phyloP scores from a whole-genome alignment of 2,329 filamentous ascomycete genomes.

The Botrytis fabae region DNA sequence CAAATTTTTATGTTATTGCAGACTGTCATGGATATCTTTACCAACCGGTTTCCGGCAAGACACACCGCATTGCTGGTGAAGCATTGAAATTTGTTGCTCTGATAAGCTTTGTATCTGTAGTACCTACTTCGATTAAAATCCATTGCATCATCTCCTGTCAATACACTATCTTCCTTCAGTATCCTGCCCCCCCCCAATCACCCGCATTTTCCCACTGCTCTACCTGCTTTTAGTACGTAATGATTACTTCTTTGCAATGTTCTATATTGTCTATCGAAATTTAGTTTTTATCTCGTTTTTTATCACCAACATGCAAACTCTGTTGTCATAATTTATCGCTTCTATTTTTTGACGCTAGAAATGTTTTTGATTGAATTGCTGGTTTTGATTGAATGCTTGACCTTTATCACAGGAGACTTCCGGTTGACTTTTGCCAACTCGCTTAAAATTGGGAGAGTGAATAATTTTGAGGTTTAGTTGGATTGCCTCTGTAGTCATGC shows the following conservation, averaged over 20 bases:
- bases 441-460: background rate
- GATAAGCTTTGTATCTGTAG: background rate
- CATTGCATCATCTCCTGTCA: background rate
- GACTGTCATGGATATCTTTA: background rate
- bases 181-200: accelerated
- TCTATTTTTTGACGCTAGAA: background rate
- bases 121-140: background rate
- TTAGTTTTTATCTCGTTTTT: background rate
- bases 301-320: background rate
- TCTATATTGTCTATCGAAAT: accelerated
- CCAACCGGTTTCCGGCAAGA: background rate
- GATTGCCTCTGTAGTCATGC: background rate
- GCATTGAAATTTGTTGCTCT: background rate
- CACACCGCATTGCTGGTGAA: background rate
- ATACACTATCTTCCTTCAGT: background rate
- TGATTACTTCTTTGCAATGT: background rate
- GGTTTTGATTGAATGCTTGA: background rate
- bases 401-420: background rate
- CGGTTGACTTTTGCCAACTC: background rate
- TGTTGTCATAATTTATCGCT: background rate
- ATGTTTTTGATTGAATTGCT: background rate
- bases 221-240: background rate
- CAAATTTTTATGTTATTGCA: background rate
- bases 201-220: too few relatives aligned
- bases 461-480: background rate